These are phyloP conservation scores for Cytospora paraplurivora DNA, from an alignment of 2,329 filamentous ascomycete species.

Conservation along the genomic window DNA sequence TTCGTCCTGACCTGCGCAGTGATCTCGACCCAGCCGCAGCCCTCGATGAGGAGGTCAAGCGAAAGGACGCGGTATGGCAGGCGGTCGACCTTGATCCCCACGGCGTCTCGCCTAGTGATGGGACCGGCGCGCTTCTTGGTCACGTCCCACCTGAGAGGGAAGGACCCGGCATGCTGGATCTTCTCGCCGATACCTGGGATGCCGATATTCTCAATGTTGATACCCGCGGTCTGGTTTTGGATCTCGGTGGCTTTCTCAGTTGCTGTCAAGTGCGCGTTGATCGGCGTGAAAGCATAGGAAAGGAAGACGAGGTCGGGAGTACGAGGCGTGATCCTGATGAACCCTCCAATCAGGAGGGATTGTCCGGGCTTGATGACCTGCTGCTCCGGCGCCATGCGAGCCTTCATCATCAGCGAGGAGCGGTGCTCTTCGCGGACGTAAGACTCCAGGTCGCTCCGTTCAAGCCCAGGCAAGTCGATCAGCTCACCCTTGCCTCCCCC, in stretches of 20 bases:
- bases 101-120: slow-evolving; percentile 64
- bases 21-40: slow-evolving; percentile 91
- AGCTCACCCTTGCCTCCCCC: slow-evolving; percentile 85
- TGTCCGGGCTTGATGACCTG: slow-evolving; percentile 72
- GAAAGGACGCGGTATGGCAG: slow-evolving; percentile 81
- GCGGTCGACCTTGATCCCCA: slow-evolving; percentile 63
- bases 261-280: slow-evolving; percentile 73
- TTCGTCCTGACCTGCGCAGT: slow-evolving; percentile 74
- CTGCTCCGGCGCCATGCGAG: slow-evolving; percentile 73
- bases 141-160: slow-evolving; percentile 77
- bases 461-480: slow-evolving; percentile 87
- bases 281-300: slow-evolving; percentile 82
- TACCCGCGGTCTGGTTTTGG: slow-evolving; percentile 63
- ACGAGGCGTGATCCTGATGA: slow-evolving; percentile 83
- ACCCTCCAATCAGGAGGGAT: slow-evolving; percentile 80
- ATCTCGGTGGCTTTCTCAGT: slow-evolving; percentile 79
- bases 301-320: slow-evolving; percentile 68
- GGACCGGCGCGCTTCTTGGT: slow-evolving; percentile 78
- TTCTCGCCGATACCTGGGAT: slow-evolving; percentile 57
- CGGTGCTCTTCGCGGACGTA: slow-evolving; percentile 70
- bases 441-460: slow-evolving; percentile 70
- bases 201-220: slow-evolving; percentile 65
- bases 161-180: slow-evolving; percentile 72
- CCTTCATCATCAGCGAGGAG: slow-evolving; percentile 74
- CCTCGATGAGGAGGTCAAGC: slow-evolving; percentile 85